Percentiles rank a stretch among this genome's conserved stretches.
phyloP scores from a whole-genome alignment of 2,329 filamentous ascomycete species.

The Fusarium setosum region DNA sequence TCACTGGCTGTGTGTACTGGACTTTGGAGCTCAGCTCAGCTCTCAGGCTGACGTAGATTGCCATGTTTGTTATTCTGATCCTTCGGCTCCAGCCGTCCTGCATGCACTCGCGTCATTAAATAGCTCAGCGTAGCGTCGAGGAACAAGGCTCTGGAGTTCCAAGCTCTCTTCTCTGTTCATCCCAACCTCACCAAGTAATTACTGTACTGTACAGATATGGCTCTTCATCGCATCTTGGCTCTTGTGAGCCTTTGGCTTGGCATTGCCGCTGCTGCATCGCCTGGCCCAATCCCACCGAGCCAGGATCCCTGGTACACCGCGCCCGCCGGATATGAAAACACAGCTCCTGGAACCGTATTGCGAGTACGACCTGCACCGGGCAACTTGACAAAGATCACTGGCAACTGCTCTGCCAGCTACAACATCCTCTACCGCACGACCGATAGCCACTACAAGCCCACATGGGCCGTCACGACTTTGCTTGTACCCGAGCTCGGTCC shows the following conservation, averaged over 20 bases:
- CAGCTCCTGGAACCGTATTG: conserved; percentile 36
- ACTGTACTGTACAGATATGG: conserved; percentile 24
- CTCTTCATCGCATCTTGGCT: conserved; percentile 16
- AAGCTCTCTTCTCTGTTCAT: neutral
- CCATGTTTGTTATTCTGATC: no score
- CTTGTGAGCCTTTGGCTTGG: conserved; percentile 32
- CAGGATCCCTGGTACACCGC: conserved; percentile 41
- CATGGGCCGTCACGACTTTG: conserved; percentile 40
- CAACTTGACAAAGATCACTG: conserved; percentile 31
- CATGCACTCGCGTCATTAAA: no score
- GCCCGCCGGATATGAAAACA: conserved; percentile 29
- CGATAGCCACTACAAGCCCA: conserved; percentile 36
- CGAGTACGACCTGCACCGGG: conserved; percentile 38
- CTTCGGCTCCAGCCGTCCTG: no score
- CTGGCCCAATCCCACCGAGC: conserved; percentile 28
- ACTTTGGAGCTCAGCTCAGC: no score
- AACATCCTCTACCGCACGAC: conserved; percentile 42
- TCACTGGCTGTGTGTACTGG: no score
- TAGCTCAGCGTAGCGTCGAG: no score
- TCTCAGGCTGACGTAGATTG: no score
- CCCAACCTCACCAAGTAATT: no score
- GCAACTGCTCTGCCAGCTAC: conserved; percentile 35
- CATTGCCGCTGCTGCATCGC: conserved; percentile 5
- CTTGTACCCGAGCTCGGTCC: conserved; percentile 30
- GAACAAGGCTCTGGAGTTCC: neutral